Conservation (phyloP, 306 rosid genomes). For the Calophaca sinica region DNA sequence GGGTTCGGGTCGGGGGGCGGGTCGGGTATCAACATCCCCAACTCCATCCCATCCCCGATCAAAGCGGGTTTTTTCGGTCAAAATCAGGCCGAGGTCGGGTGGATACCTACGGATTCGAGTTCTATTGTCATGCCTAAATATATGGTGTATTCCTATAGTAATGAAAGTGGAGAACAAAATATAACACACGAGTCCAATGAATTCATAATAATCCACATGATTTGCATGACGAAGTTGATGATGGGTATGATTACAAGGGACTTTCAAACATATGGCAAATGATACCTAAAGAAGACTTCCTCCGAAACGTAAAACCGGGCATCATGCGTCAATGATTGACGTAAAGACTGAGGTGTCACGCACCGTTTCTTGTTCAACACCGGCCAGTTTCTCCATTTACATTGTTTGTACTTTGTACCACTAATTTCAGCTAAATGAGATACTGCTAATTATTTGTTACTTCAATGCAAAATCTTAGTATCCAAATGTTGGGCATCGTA, state of each 20-base stretch:
- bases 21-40: too few relatives aligned
- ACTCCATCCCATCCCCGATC: too few relatives aligned
- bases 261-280: constrained; percentile 37
- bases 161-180: neutral
- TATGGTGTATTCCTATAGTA: too few relatives aligned
- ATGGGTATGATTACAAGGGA: neutral
- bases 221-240: constrained; percentile 9
- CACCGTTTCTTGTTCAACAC: constrained; percentile 19
- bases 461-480: neutral
- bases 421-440: constrained; percentile 17
- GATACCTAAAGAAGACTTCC: constrained; percentile 7
- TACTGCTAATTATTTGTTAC: constrained; percentile 20
- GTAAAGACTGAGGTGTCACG: constrained; percentile 13
- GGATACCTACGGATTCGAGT: too few relatives aligned
- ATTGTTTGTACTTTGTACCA: neutral
- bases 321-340: constrained; percentile 63
- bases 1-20: too few relatives aligned
- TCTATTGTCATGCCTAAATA: too few relatives aligned
- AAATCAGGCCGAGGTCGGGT: too few relatives aligned
- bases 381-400: constrained; percentile 27
- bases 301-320: constrained; percentile 34
- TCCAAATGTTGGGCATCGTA: neutral
- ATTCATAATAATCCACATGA: constrained; percentile 27
- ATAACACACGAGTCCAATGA: neutral
- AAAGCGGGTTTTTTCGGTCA: too few relatives aligned